Evolutionary conservation across 2,329 filamentous ascomycete genomes (phyloP), one percentile per base, ranked within the genome.

Genomic region (Rachicladosporium sp.): DNA sequence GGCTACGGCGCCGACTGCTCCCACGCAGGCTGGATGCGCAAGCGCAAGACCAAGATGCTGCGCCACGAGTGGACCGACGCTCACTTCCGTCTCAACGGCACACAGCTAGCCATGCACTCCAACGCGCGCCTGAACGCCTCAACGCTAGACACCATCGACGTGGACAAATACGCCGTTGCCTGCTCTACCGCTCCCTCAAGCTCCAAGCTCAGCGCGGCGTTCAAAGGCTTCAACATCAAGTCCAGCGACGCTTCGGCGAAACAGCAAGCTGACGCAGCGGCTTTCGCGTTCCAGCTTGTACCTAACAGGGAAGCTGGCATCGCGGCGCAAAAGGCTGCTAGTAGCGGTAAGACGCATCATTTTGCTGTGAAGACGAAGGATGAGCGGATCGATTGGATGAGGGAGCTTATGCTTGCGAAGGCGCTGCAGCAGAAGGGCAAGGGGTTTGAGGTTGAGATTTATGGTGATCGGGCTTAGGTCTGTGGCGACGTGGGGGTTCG

Each of bases 381-480:
- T 56, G 84, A 95, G 58, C 75, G 89, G 45, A 95, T 96, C 54
- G 89, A 95, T 59, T 98, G 91, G 91, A 93, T 93, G 85, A 73
- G 85, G 40, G 85, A 93, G 70, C 67, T 93, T 45, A 93, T 93
- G 85, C 75, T 93, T 34, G 85, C 85, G 39, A 91, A 91, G 67
- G 85, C 85, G 11, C 67, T 86, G 57, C 83, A 80, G 68, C 81
- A 86, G 63, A 91, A 88, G 71, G 78, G 76, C 35, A 79, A 86
- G 51, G 85, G 85, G 11, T 89, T 82, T 51, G 82, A 88, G 63
- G 76, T 91, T 51, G 82, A 78, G 55, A 76, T 88, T 47, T 89
- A 89, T 56, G 84, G 84, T 10, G 51, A 50, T 32, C 38, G 47
- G 36, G 40, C 40, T 12, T 47, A 36, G 29, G 27, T 19, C 5